Evolutionary conservation across 1,284 basidiomycete species (phyloP).

Genomic region (Afroboletus lepidellus): DNA sequence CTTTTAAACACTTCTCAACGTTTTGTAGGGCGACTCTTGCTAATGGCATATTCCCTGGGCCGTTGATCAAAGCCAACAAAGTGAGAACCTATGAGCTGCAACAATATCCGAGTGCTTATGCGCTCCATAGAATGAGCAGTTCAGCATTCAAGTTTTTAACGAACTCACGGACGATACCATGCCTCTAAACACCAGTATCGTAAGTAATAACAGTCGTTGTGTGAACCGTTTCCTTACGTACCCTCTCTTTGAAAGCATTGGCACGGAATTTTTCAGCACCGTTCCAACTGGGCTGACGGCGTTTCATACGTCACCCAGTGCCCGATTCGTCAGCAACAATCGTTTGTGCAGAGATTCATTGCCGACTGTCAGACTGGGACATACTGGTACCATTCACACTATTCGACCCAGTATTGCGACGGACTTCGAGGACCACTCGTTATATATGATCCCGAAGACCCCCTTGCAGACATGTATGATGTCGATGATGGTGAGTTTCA

Average conservation of each 20-base stretch:
- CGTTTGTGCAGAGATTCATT: neutral
- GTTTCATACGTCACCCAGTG: neutral
- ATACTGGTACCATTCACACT: slow-evolving; percentile 1
- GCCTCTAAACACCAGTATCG: neutral
- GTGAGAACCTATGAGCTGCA: neutral
- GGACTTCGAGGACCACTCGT: neutral
- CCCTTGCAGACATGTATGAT: neutral
- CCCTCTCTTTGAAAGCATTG: neutral
- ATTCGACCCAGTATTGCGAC: neutral
- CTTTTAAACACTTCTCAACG: neutral
- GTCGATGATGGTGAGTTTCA: neutral
- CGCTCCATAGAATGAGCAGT: neutral
- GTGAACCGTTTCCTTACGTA: neutral
- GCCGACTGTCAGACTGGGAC: neutral
- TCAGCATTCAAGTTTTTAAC: neutral
- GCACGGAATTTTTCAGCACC: neutral
- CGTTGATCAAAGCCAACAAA: neutral
- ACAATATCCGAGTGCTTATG: neutral
- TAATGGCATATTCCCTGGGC: neutral
- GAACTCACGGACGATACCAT: neutral
- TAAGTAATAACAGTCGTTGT: neutral
- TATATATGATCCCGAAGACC: neutral
- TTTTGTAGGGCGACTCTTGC: neutral
- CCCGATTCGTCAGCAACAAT: neutral
- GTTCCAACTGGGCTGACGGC: neutral